Evolutionary conservation across 2,329 filamentous ascomycete genomes (phyloP), one percentile per base, ranked within the genome.

Genomic region (Zasmidium citrigriseum): DNA sequence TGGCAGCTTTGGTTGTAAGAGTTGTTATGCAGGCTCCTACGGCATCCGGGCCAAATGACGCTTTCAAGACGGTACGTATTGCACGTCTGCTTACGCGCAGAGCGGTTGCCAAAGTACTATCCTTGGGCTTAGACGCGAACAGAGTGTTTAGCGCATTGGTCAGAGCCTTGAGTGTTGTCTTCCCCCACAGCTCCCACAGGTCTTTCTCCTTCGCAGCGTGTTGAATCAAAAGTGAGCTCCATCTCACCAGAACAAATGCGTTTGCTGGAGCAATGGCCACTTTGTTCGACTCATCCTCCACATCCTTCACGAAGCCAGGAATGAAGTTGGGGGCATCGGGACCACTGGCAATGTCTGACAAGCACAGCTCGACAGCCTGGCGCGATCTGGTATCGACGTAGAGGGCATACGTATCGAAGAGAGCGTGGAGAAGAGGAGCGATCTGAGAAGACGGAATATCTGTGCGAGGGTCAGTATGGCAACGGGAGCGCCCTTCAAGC

Each of bases 171-270:
- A 96, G 77, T 45, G 95, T 77, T 29, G 91, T 86, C 62, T 82
- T 69, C 54, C 85, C 84, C 72, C 87, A 86, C 68, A 80, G 80
- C 52, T 85, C 83, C 88, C 87, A 92, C 46, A 84, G 73, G 10
- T 82, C 71, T 16, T 83, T 73, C 50, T 76, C 84, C 49, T 82
- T 82, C 27, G 84, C 84, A 23, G 92, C 80, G 58, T 88, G 82
- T 68, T 93, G 87, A 66, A 96, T 83, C 52, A 97, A 77, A 58
- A 93, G 75, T 58, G 89, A 89, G 74, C 87, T 91, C 93, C 93
- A 99, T 74, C 96, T 91, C 14, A 95, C 83, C 66, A 99, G 80
- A 50, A 96, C 91, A 72, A 97, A 96, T 4, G 92, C 90, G 75
- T 87, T 96, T 46, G 83, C 85, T 16, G 89, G 79, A 27, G 93